phyloP scores from a whole-genome alignment of 2,329 filamentous ascomycete genomes.

The Cephalotrichum gorgonifer region DNA sequence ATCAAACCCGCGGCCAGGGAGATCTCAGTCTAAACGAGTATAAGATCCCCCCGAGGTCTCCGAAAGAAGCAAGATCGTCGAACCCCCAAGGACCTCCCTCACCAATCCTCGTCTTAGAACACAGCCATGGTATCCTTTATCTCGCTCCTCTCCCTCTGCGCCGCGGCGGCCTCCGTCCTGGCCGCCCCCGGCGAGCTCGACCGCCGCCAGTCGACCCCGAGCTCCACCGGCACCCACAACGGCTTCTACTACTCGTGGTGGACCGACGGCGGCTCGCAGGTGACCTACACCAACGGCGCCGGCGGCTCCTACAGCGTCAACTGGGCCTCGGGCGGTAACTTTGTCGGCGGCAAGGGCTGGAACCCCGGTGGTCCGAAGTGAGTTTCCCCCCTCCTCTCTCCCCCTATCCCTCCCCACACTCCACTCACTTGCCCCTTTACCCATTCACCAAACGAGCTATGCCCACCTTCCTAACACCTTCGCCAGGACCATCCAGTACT shows the following conservation, averaged over 20 bases:
- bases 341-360: slow-evolving; percentile 50
- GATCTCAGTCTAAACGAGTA: no score
- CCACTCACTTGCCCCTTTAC: not conserved
- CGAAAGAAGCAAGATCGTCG: not conserved
- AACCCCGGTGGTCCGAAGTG: slow-evolving; percentile 39
- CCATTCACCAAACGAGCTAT: no score
- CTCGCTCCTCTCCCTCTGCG: slow-evolving; percentile 3
- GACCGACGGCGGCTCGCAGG: slow-evolving; percentile 31
- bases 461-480: no score
- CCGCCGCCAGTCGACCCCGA: slow-evolving; percentile 19
- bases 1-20: no score
- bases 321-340: slow-evolving; percentile 38
- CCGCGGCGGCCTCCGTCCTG: not conserved
- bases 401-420: no score
- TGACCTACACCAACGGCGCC: slow-evolving; percentile 32
- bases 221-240: slow-evolving; percentile 20
- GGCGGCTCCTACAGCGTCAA: slow-evolving; percentile 30
- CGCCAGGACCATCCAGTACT: slow-evolving; percentile 17
- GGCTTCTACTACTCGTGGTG: slow-evolving; percentile 40
- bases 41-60: not conserved
- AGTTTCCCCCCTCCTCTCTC: slow-evolving; percentile 2
- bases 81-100: not conserved
- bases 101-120: not conserved
- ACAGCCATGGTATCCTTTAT: slow-evolving; percentile 3
- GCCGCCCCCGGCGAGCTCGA: slow-evolving; percentile 3